Percentiles rank a stretch among this genome's conserved stretches.
phyloP scores from a whole-genome alignment of 805 yeast genomes.

The Kurtzmaniella cleridarum region DNA sequence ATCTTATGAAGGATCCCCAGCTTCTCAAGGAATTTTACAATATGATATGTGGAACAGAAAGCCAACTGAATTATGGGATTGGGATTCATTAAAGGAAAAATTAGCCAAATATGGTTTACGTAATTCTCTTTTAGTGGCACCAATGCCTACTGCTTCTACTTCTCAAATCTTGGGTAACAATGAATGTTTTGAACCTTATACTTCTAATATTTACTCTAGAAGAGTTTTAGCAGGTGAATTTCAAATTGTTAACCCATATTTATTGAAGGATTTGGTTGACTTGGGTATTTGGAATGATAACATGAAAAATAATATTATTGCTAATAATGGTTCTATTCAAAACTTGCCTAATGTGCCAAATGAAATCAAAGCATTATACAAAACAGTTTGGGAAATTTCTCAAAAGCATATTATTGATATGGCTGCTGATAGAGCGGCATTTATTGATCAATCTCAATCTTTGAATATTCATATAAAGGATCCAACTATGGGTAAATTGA shows the following conservation, averaged over 20 bases:
- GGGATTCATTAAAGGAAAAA: constrained; percentile 50
- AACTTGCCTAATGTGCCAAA: constrained; percentile 49
- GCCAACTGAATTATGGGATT: constrained; percentile 54
- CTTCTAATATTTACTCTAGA: constrained; percentile 58
- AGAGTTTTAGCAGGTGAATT: constrained; percentile 61
- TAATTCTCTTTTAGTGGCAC: constrained; percentile 57
- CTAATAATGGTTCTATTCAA: constrained; percentile 56
- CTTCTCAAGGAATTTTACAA: constrained; percentile 52
- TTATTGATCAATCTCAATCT: constrained; percentile 88
- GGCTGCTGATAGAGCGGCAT: constrained; percentile 76
- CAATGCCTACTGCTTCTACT: constrained; percentile 66
- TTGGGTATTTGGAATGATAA: constrained; percentile 54
- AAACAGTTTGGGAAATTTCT: constrained; percentile 59
- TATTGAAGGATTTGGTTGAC: constrained; percentile 53
- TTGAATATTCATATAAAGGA: constrained; percentile 81
- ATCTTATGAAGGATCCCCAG: constrained; percentile 53
- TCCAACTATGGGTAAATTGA: constrained; percentile 94
- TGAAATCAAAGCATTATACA: constrained; percentile 49
- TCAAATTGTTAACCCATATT: constrained; percentile 57
- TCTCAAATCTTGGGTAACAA: constrained; percentile 58
- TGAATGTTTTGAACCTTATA: constrained; percentile 60
- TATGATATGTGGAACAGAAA: constrained; percentile 55
- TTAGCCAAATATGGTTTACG: constrained; percentile 48
- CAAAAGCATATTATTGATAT: constrained; percentile 53
- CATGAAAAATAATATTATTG: constrained; percentile 52